Base-by-base conservation (phyloP, 2,329 filamentous ascomycete species). In the Diaporthe sp. region DNA sequence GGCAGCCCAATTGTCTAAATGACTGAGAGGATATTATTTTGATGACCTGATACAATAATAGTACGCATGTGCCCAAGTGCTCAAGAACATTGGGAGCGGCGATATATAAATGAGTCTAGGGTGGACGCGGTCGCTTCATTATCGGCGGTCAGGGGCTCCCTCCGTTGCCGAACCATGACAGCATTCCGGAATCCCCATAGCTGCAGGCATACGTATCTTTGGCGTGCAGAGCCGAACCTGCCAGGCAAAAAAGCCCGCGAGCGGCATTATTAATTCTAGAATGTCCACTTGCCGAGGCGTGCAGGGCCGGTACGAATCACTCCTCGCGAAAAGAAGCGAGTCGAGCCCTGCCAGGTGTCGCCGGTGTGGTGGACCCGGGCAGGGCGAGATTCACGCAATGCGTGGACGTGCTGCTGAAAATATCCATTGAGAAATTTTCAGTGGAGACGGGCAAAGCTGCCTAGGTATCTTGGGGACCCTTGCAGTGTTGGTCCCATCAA, bases 281-380 rank as follows among this genome's bases (percentile, higher is more conserved):
- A 67, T 46, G 42, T 39, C 74, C 74, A 76, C 74, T 76, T 76
- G 65, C 74, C 74, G 72, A 74, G 74, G 74, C 51, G 74, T 44
- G 19, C 7, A 72, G 69, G 74, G 74, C 57, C 55, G 28, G 31
- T 22, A 57, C 12, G 58, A 31, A n/a, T 37, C 51, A 22, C 19
- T 69, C 15, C 15, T 15, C 34, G 49, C 44, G 44, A 44, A 17
- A 62, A 53, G 42, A 49, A 39, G n/a, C 42, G 51, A 55, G 58
- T 17, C 49, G 70, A 65, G 57, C 57, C 70, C 25, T 53, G 57
- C 37, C 57, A 58, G 58, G 17, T 61, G 44, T 53, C 44, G 37
- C 31, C 34, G 34, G 62, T 37, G 46, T 55, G 25, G 58, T 55
- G 46, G 44, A 51, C 46, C 65, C 74, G 74, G 74, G 9, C 46